Conservation (phyloP, 176 grass and related monocot species). For the Oropetium thomaeum region DNA sequence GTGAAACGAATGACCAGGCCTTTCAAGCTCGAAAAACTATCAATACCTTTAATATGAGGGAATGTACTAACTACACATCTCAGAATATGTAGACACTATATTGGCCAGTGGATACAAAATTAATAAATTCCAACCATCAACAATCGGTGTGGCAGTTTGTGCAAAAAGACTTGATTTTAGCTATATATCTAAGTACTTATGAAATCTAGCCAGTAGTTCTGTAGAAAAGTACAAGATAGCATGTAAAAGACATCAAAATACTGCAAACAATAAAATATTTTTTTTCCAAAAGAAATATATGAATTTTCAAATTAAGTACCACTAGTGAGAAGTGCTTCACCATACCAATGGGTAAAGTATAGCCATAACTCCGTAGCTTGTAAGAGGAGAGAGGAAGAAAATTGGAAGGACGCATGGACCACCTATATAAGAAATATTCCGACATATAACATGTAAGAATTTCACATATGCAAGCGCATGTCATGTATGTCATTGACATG, state of each 20-base stretch:
- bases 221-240: not conserved
- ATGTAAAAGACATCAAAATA: not conserved
- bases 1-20: not conserved
- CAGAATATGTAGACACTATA: not conserved
- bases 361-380: slow-evolving; percentile 84
- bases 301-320: slow-evolving; percentile 14
- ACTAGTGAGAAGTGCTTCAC: not conserved
- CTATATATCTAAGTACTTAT: not conserved
- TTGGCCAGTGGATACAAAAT: slow-evolving; percentile 14
- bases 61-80: not conserved
- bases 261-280: slow-evolving; percentile 3
- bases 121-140: not conserved
- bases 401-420: slow-evolving; percentile 78
- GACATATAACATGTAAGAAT: slow-evolving; percentile 35
- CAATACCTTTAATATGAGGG: not conserved
- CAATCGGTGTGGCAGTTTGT: not conserved
- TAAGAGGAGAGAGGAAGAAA: slow-evolving; percentile 87
- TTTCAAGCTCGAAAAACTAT: not conserved
- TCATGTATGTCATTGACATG: not conserved
- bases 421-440: slow-evolving; percentile 43
- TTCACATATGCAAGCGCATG: not conserved
- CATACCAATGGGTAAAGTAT: slow-evolving; percentile 96
- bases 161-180: not conserved
- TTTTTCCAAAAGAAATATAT: not conserved
- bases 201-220: not conserved